phyloP scores from a whole-genome alignment of 441 rosid genomes.

The Hypseocharis bilobata region DNA sequence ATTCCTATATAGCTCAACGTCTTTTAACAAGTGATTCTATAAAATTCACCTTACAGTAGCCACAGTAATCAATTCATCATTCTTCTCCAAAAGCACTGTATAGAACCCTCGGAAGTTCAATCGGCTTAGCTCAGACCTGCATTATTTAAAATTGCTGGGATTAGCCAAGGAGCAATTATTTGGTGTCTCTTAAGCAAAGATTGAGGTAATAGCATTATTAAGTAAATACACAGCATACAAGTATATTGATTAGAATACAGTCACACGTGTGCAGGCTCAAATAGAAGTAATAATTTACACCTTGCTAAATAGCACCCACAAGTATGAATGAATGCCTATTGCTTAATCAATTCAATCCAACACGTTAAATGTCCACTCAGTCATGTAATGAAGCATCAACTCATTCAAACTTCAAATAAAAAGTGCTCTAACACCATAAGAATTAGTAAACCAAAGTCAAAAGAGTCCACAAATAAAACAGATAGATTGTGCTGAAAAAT shows the following conservation, averaged over 20 bases:
- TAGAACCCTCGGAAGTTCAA: constrained; percentile 76
- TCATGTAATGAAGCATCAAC: too few species aligned
- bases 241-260: neutral
- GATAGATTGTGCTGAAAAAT: neutral
- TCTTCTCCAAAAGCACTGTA: constrained; percentile 55
- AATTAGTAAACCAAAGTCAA: neutral
- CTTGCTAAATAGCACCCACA: neutral
- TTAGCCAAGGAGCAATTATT: constrained; percentile 2
- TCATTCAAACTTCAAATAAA: neutral
- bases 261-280: neutral
- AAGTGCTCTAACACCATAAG: neutral
- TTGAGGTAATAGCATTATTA: neutral
- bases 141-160: constrained; percentile 15
- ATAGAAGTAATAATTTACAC: neutral
- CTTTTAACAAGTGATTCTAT: constrained; percentile 6
- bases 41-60: constrained; percentile 60
- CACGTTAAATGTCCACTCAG: too few species aligned
- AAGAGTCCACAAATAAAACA: neutral
- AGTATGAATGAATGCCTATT: too few species aligned
- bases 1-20: neutral
- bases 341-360: too few species aligned
- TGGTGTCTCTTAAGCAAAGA: neutral
- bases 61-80: constrained; percentile 55
- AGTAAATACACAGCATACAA: neutral
- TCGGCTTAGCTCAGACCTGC: constrained; percentile 58